Evolutionary conservation across 1,139 yeast genomes (phyloP).

Genomic region (Lodderomyces orthopsilosis): DNA sequence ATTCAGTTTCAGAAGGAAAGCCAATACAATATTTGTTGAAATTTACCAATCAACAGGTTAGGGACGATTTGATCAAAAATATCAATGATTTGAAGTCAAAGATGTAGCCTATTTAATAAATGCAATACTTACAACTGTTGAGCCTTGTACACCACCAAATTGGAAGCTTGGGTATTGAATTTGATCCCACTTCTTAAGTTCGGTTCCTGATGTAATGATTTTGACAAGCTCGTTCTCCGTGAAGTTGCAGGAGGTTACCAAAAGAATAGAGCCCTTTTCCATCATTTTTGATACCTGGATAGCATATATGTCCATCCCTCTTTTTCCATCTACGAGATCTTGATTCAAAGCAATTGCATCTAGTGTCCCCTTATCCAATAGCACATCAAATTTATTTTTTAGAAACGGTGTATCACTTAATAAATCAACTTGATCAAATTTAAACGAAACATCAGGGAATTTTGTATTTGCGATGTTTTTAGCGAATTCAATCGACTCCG

Average conservation of each 20-base stretch:
- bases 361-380: constrained; percentile 90
- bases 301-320: constrained; percentile 66
- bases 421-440: constrained; percentile 49
- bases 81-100: constrained; percentile 39
- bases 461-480: constrained; percentile 48
- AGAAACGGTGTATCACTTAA: constrained; percentile 35
- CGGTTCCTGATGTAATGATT: constrained; percentile 43
- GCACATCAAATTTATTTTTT: constrained; percentile 56
- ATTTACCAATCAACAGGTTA: constrained; percentile 60
- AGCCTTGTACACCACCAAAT: constrained; percentile 87
- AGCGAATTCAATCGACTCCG: constrained; percentile 75
- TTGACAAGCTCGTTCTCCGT: constrained; percentile 70
- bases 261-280: constrained; percentile 54
- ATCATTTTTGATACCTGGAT: constrained; percentile 55
- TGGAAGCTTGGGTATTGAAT: constrained; percentile 77
- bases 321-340: constrained; percentile 40
- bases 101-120: constrained; percentile 38
- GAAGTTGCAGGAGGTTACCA: constrained; percentile 94
- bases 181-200: constrained; percentile 54
- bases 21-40: constrained; percentile 85
- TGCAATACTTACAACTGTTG: constrained; percentile 84
- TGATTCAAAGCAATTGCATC: constrained; percentile 95
- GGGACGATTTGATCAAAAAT: constrained; percentile 55
- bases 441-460: constrained; percentile 30
- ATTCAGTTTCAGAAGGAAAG: constrained; percentile 47